phyloP scores from a whole-genome alignment of 1,284 basidiomycete genomes.

The Cutaneotrichosporon dermatis region DNA sequence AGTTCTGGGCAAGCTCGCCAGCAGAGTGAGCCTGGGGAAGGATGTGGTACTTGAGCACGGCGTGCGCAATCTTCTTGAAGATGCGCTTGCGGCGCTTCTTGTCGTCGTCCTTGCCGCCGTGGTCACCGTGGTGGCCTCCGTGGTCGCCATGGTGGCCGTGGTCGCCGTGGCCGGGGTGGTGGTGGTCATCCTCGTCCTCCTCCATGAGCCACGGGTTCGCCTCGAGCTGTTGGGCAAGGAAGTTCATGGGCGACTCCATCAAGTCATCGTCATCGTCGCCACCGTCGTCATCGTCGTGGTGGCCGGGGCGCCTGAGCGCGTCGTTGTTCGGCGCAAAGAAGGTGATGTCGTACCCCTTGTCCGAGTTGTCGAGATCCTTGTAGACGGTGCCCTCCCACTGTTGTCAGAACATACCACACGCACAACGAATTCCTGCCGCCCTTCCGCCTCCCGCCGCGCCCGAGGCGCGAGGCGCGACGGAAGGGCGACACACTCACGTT shows the following conservation, averaged over 20 bases:
- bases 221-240: constrained; percentile 30
- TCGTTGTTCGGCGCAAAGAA: constrained; percentile 50
- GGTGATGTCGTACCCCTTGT: constrained; percentile 42
- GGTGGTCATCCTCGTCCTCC: neutral
- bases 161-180: constrained; percentile 1
- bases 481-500: constrained; percentile 25
- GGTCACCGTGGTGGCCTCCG: neutral
- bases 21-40: constrained; percentile 53
- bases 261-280: constrained; percentile 14
- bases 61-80: constrained; percentile 54
- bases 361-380: constrained; percentile 40
- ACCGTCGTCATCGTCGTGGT: constrained; percentile 38
- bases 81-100: constrained; percentile 55
- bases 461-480: neutral
- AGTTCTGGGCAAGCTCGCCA: constrained; percentile 56
- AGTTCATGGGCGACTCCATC: constrained; percentile 22
- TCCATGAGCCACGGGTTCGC: constrained; percentile 24
- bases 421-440: neutral
- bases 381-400: constrained; percentile 38
- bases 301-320: constrained; percentile 39
- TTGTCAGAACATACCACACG: neutral
- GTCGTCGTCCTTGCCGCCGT: constrained; percentile 51
- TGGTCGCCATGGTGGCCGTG: no score
- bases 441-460: neutral
- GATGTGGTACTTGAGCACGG: constrained; percentile 62